Conservation (phyloP, 1,139 yeast species). For the Meyerozyma smithsonii region DNA sequence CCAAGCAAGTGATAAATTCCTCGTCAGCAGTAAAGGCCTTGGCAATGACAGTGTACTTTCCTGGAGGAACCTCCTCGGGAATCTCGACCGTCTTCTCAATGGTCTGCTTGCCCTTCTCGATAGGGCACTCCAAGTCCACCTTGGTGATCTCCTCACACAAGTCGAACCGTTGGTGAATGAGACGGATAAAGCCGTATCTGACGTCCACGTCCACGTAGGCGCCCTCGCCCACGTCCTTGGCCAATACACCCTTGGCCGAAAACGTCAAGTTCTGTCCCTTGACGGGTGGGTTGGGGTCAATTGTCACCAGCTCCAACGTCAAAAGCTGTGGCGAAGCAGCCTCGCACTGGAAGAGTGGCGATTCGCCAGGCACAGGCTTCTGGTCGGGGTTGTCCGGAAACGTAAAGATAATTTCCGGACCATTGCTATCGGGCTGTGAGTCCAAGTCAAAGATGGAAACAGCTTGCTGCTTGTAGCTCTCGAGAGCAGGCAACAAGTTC, state of each 20-base stretch:
- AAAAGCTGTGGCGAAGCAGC: slow-evolving; percentile 56
- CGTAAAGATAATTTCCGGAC: not conserved
- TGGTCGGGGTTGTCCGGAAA: slow-evolving; percentile 22
- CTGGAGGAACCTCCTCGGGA: slow-evolving; percentile 95
- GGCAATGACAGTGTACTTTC: slow-evolving; percentile 79
- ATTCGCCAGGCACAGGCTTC: slow-evolving; percentile 83
- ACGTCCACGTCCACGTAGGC: slow-evolving; percentile 94
- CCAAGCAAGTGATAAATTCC: slow-evolving; percentile 75
- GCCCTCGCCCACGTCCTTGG: slow-evolving; percentile 61
- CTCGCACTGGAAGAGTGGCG: slow-evolving; percentile 81
- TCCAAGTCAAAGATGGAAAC: not conserved
- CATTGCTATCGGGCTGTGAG: not conserved
- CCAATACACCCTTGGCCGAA: slow-evolving; percentile 62
- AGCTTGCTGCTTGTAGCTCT: not conserved
- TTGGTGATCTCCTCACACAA: slow-evolving; percentile 82
- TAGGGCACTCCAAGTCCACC: slow-evolving; percentile 80
- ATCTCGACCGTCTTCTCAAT: slow-evolving; percentile 71
- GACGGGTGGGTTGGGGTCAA: slow-evolving; percentile 83
- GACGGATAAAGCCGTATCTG: slow-evolving; percentile 82
- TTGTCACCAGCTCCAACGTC: slow-evolving; percentile 51
- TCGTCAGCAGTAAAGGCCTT: slow-evolving; percentile 86
- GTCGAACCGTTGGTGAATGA: slow-evolving; percentile 82
- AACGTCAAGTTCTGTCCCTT: slow-evolving; percentile 79
- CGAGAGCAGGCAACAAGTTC: not conserved
- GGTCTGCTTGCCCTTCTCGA: slow-evolving; percentile 61